phyloP scores from a whole-genome alignment of 176 grass and related monocot species.

The Juncus inflexus region DNA sequence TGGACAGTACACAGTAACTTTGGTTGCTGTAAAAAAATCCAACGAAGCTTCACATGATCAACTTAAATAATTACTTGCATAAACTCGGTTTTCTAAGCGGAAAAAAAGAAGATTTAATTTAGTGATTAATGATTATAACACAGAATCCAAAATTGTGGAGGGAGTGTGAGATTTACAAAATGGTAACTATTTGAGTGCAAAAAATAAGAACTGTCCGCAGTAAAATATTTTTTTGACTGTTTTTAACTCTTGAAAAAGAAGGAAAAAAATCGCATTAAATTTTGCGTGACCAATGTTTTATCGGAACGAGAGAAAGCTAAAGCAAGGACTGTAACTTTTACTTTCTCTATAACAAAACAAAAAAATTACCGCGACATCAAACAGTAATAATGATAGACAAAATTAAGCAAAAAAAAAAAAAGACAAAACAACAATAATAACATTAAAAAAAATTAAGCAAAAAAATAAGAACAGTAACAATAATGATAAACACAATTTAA shows the following conservation, averaged over 20 bases:
- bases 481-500: background rate
- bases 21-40: background rate
- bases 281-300: constrained; percentile 33
- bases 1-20: background rate
- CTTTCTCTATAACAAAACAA: background rate
- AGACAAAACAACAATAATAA: background rate
- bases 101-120: background rate
- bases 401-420: background rate
- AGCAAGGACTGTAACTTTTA: background rate
- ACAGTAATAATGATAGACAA: background rate
- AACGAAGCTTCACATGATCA: background rate
- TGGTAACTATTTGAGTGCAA: constrained; percentile 26
- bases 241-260: constrained; percentile 9
- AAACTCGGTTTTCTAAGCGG: too few species aligned
- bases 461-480: background rate
- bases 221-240: background rate
- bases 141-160: constrained; percentile 2
- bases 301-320: constrained; percentile 46
- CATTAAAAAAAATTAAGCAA: background rate
- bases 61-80: too few species aligned
- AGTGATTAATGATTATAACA: background rate
- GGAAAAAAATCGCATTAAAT: constrained; percentile 19
- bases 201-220: background rate
- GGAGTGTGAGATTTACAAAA: background rate
- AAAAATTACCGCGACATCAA: background rate